Base-by-base conservation (phyloP, 2,329 filamentous ascomycete species). In the Pseudogymnoascus sp. region DNA sequence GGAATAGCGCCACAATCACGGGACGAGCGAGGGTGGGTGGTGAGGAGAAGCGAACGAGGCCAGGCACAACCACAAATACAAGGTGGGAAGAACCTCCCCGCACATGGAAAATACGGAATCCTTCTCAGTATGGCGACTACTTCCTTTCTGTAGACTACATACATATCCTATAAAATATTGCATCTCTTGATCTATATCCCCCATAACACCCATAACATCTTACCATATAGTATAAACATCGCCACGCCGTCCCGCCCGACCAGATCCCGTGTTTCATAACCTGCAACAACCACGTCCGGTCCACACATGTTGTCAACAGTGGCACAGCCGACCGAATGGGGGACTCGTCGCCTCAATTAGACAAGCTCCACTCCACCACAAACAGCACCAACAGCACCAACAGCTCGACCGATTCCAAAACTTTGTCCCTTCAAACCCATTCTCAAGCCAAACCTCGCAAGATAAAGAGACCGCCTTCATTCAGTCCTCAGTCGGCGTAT, bases 291-390 rank as follows among this genome's bases (percentile, higher is more conserved):
- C 49, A 55, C 28, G n/a, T 33, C 28, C 49, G 49, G 28, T 55
- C 49, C 49, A 55, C 49, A 55, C 49, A 55, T 55, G 49, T 55
- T 55, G 49, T 55, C 49, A 55, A 55, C 49, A 35, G 49, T 55
- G 49, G 49, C 49, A 55, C 49, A 55, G 49, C 49, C 49, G 49
- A 55, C 49, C 49, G 49, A 55, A 55, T 55, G 49, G 49, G 49
- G 49, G 49, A 55, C 49, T 55, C 49, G 49, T 33, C 49, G 28
- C 49, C 49, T 55, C 49, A 11, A 55, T 22, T 55, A 55, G 28
- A 55, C 49, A 55, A 55, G 49, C 49, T 55, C 49, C 49, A 55
- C 49, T 55, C 49, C 28, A 55, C 30, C 49, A 55, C 49, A 28
- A 35, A 33, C 49, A 55, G 28, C 49, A 55, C 49, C 28, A 55